A percentile compares a stretch with the other conserved stretches of the same genome.
Evolutionary conservation across 2,329 filamentous ascomycete genomes (phyloP).

Genomic region (Aplosporella prunicola): DNA sequence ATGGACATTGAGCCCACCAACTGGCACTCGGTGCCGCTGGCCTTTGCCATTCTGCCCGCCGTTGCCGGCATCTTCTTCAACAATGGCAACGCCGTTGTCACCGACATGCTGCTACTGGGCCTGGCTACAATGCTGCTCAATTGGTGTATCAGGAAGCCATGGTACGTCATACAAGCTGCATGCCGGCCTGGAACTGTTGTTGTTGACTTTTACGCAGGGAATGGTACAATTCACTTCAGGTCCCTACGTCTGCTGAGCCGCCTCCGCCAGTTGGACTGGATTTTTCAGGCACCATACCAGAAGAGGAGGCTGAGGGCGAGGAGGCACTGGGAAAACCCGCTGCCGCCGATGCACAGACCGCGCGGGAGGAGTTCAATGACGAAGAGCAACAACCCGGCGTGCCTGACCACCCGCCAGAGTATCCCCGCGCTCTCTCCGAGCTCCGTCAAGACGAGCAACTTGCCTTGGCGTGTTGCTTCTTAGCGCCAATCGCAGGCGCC

Average conservation of each 20-base stretch:
- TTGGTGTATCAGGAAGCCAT: conserved; percentile 84
- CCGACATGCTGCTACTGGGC: conserved; percentile 71
- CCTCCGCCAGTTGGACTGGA: too few species aligned
- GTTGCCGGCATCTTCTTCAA: conserved; percentile 77
- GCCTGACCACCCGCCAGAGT: conserved; percentile 16
- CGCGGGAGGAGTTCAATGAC: conserved; percentile 1
- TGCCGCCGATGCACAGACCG: conserved; percentile 3
- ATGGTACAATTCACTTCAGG: conserved; percentile 44
- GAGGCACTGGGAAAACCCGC: conserved; percentile 5
- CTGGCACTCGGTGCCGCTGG: conserved; percentile 73
- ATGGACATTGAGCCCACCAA: conserved; percentile 48
- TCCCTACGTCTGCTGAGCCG: background rate
- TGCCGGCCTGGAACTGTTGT: conserved; percentile 2
- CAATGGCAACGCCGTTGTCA: conserved; percentile 73
- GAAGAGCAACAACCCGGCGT: background rate
- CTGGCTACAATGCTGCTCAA: conserved; percentile 80
- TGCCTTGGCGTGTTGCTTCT: conserved; percentile 69
- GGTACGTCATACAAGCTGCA: conserved; percentile 45
- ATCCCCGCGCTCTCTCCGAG: conserved; percentile 45
- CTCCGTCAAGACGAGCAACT: conserved; percentile 65
- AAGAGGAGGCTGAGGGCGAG: conserved; percentile 21
- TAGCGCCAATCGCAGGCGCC: conserved; percentile 68
- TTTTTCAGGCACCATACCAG: conserved; percentile 17
- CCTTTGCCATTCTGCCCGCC: conserved; percentile 75
- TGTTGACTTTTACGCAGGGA: conserved; percentile 26